These are phyloP conservation scores for Taiozyma sp. DNA, from an alignment of 1,139 yeast species.

Conservation along the genomic window DNA sequence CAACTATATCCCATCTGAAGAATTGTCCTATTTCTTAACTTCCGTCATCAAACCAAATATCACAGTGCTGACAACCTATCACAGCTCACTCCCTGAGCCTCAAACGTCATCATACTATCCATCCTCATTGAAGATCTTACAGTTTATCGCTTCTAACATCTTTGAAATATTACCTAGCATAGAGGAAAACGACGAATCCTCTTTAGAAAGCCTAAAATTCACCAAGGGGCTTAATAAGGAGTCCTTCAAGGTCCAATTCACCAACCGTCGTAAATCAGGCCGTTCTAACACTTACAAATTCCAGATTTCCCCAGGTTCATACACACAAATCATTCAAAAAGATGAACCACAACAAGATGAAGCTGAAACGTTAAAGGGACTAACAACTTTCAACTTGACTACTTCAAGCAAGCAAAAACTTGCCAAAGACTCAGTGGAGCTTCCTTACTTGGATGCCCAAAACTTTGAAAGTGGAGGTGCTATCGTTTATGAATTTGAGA, in stretches of 20 bases:
- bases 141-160: constrained; percentile 69
- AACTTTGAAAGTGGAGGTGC: constrained; percentile 80
- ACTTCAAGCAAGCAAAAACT: constrained; percentile 70
- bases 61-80: constrained; percentile 58
- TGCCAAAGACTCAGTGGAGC: constrained; percentile 80
- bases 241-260: constrained; percentile 45
- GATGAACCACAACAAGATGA: constrained; percentile 31
- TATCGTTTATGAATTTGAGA: constrained; percentile 86
- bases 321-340: constrained; percentile 35
- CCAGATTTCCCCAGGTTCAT: constrained; percentile 41
- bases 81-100: constrained; percentile 42
- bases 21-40: constrained; percentile 50
- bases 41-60: constrained; percentile 49
- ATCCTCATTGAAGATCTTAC: constrained; percentile 41
- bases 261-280: constrained; percentile 81
- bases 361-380: constrained; percentile 50
- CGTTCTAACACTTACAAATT: constrained; percentile 59
- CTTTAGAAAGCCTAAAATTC: constrained; percentile 40
- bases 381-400: constrained; percentile 83
- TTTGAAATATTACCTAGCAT: constrained; percentile 48
- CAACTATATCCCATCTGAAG: constrained; percentile 47
- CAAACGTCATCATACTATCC: constrained; percentile 44
- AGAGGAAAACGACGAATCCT: constrained; percentile 40
- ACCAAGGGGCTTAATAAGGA: constrained; percentile 49
- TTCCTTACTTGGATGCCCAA: constrained; percentile 90